These are phyloP conservation scores for Stachybotrys chlorohalonatus DNA, from an alignment of 2,329 filamentous ascomycete species.

Conservation along the genomic window DNA sequence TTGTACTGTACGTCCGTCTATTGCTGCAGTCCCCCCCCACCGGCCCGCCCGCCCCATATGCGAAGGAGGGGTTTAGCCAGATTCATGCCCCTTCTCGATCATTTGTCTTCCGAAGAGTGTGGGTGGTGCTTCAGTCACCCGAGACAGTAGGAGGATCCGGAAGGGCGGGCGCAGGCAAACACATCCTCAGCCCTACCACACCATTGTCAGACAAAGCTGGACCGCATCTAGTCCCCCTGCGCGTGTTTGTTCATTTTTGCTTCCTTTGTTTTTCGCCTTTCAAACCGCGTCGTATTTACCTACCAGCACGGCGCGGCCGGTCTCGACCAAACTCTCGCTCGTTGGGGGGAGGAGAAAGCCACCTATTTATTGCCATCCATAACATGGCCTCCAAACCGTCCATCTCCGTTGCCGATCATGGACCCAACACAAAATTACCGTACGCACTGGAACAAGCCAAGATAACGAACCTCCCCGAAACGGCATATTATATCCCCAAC, in stretches of 20 bases:
- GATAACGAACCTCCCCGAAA: conserved; percentile 47
- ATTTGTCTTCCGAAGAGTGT: no score
- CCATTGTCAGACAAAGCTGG: background rate
- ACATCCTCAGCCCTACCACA: background rate
- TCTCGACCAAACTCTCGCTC: no score
- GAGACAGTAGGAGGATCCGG: background rate
- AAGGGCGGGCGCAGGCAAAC: background rate
- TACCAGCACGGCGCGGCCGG: no score
- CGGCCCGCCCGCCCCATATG: no score
- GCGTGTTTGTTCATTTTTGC: background rate
- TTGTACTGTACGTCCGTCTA: background rate
- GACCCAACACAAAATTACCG: conserved; percentile 23
- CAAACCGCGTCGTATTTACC: background rate
- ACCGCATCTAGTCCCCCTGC: background rate
- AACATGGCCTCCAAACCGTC: background rate
- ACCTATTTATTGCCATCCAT: no score
- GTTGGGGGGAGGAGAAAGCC: no score
- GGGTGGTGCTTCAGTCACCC: no score
- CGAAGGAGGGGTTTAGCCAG: no score
- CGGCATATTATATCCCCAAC: conserved; percentile 76
- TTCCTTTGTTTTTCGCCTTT: background rate
- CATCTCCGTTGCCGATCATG: background rate
- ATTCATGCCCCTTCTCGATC: no score
- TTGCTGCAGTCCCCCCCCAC: no score
- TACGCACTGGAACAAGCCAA: conserved; percentile 38